A percentile compares a stretch with the other conserved stretches of the same genome.
These are phyloP conservation scores for Cucurbita ficifolia DNA, from an alignment of 306 rosid genomes.

Conservation along the genomic window DNA sequence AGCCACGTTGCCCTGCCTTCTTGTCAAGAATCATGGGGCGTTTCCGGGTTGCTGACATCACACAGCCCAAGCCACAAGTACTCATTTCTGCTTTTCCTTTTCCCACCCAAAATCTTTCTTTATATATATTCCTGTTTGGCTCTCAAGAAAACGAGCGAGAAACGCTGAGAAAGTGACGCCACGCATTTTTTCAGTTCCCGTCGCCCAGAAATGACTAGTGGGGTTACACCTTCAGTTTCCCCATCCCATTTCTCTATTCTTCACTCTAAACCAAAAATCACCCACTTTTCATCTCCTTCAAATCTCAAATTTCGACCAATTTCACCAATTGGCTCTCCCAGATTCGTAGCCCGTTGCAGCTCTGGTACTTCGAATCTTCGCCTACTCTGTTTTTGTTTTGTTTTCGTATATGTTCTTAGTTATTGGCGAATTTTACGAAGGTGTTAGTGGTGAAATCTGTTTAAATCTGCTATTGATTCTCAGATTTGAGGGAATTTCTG, in stretches of 20 bases:
- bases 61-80: not conserved
- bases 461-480: not conserved
- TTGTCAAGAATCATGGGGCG: too few species aligned
- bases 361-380: conserved; percentile 27
- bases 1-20: too few species aligned
- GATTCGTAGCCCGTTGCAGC: conserved; percentile 21
- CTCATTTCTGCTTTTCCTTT: not conserved
- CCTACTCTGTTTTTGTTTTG: not conserved
- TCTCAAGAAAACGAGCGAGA: conserved; percentile 2
- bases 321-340: conserved; percentile 18
- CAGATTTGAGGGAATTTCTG: not conserved
- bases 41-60: not conserved
- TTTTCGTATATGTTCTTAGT: not conserved
- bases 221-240: conserved; percentile 24
- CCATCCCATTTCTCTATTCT: conserved; percentile 10
- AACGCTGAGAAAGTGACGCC: conserved; percentile 14
- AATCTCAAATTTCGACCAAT: conserved; percentile 15
- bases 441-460: not conserved
- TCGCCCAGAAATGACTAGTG: conserved; percentile 29
- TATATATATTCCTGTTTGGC: conserved; percentile 5
- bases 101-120: not conserved
- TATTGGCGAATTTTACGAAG: not conserved
- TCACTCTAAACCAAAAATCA: conserved; percentile 13
- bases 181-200: not conserved
- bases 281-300: conserved; percentile 2